A percentile compares a stretch with the other conserved stretches of the same genome.
Conservation (phyloP, 2,329 filamentous ascomycete species). For the Penicillium brevicompactum region DNA sequence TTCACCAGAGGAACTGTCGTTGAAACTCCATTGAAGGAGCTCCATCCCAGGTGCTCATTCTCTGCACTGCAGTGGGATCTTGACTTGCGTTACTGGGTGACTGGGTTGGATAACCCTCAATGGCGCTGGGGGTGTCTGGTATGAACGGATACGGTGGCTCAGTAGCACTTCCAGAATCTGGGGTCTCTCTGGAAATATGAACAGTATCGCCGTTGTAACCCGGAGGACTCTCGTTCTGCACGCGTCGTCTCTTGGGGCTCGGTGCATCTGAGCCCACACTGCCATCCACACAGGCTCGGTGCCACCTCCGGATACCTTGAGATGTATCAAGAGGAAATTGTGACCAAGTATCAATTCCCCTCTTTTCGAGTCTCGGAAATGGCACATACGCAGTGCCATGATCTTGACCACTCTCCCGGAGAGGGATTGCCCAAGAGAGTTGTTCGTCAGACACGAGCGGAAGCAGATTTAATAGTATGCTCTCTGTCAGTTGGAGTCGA, state of each 20-base stretch:
- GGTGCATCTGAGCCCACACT: not conserved
- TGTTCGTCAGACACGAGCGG: conserved; percentile 36
- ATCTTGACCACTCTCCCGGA: conserved; percentile 4
- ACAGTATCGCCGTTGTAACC: not conserved
- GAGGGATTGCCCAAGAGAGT: conserved; percentile 27
- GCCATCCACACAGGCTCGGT: conserved; percentile 28
- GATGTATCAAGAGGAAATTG: conserved; percentile 37
- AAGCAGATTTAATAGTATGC: conserved; percentile 41
- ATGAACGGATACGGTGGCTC: not conserved
- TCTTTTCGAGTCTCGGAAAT: conserved; percentile 30
- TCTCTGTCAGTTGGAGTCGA: conserved; percentile 47
- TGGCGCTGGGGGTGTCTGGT: not conserved
- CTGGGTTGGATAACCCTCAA: not conserved
- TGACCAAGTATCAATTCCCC: conserved; percentile 42
- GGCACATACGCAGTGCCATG: conserved; percentile 17
- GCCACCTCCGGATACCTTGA: conserved; percentile 40
- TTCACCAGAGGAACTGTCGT: conserved; percentile 37
- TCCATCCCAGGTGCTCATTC: conserved; percentile 29
- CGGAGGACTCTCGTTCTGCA: not conserved
- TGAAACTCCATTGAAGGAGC: conserved; percentile 36
- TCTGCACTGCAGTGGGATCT: conserved; percentile 6
- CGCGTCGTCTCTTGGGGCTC: not conserved
- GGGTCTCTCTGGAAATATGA: not conserved
- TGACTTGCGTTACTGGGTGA: not conserved
- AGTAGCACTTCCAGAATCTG: not conserved